Base-by-base conservation (phyloP, 495 filamentous ascomycete species). In the Daldinia childiae region DNA sequence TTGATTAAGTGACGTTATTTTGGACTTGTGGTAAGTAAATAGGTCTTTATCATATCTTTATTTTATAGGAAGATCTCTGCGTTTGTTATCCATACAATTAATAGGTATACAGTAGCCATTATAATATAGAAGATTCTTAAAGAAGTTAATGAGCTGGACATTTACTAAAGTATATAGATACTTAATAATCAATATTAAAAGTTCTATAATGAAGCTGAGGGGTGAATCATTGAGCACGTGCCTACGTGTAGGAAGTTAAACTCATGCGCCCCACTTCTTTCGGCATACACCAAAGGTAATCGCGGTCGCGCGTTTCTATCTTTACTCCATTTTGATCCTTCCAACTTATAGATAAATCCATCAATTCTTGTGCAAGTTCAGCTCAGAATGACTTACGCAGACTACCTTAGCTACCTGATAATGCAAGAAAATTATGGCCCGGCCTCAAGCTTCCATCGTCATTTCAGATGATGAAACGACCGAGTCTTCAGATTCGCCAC, bases 401-500 rank as follows among this genome's bases (percentile, higher is more conserved):
- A 8, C 19, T 12, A 24, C 19, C 9, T 24, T 12, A 48, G 19
- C 3, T 24, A 48, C 4, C 7, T 24, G 9, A 48, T 24, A 12
- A 1, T 21, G 6, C 43, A 48, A 11, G 17, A 48, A 0, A 57
- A 21, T 34, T 9, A 57, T 57, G 54, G 54, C 17, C 19, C 14
- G n/a, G 30, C 65, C 63, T 48, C 38, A 52, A 66, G 34, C 59
- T 27, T 32, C 66, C 21, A 62, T 78, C 30, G 27, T 70, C 38
- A 66, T 78, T 30, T 68, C 63, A 62, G 73, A 76, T 70, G 73
- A 76, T 61, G 75, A 76, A 7, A 58, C 36, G 3, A 76, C 73
- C 15, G 68, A 63, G 32, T 73, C 74, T 45, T 74, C 66, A 0
- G 66, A 73, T 9, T 64, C 54, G 19, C 64, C 76, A 11, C 39